Base-by-base conservation (phyloP, 2,329 filamentous ascomycete genomes). In the Pseudocercospora pini-densiflorae region DNA sequence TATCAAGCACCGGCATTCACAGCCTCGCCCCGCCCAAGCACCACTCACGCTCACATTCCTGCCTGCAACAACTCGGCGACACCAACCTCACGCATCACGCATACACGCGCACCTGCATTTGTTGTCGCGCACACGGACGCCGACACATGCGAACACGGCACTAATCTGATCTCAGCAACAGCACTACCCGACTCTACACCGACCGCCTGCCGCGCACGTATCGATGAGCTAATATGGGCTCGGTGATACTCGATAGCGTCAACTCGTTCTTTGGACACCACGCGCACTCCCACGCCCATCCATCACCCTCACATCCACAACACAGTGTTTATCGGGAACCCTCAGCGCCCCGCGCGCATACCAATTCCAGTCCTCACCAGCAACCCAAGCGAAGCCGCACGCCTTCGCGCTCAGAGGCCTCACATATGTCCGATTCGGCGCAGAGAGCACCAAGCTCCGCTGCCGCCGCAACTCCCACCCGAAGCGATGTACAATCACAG, bases 241-340 rank as follows among this genome's bases (percentile, higher is more conserved):
- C 86, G 77, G 80, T 88, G 73, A 81, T 88, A 76, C 79, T 88
- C 81, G 92, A 94, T 83, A 89, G 89, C 82, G 88, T 89, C 81
- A 87, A 91, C 79, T 89, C 92, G 81, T 85, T 89, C 72, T 77
- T 77, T 68, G 69, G 69, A 55, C 73, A 73, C 45, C 68, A 71
- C 61, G 45, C 64, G 43, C 54, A 61, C 61, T 57, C 57, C 33
- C 59, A 51, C 31, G 7, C 55, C 24, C 59, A 61, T 45, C 24
- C 68, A 40, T 66, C 74, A 59, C 64, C 72, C 63, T 70, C 61
- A 61, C 72, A 74, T 60, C 60, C 65, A 21, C 68, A 72, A 57
- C 72, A 72, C 69, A 69, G 54, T 57, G 55, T 57, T 24, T 75
- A 73, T 62, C 70, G 68, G 63, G 72, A 76, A 62, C 31, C 55